Base-by-base conservation (phyloP, 2,329 filamentous ascomycete species). In the Cladosporium sphaerospermum region DNA sequence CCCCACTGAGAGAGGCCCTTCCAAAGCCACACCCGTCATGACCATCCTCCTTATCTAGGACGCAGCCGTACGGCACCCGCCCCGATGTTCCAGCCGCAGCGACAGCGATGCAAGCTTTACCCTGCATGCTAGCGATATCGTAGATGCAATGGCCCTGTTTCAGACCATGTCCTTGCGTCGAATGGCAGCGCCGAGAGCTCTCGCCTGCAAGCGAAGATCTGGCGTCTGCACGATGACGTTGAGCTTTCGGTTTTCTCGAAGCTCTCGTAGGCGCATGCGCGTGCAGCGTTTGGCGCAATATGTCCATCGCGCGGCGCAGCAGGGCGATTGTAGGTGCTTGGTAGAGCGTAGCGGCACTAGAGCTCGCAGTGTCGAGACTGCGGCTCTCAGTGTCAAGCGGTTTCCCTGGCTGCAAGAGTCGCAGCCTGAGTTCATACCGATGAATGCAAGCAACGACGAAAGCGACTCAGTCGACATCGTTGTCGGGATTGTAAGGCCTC, bases 161-260 rank as follows among this genome's bases (percentile, higher is more conserved):
- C 48, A 37, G 19, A 31, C 36, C 40, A 28, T 31, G 23, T 41
- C 33, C 9, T 5, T 34, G 9, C 11, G 28, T 19, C 47, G 37
- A 50, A 50, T 50, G 19, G 37, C 37, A 34, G 31, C 31, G 47
- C 47, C n/a, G 8, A 39, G 31, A 50, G 37, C 47, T 41, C 14
- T 42, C 23, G 40, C 48, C 32, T 51, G 48, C 40, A 13, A 32
- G 36, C 36, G 40, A 14, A 39, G 34, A 39, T 42, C 37, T 36
- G n/a, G 19, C n/a, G 19, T 10, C 43, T 51, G 48, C 48, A 37
- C 32, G 48, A 41, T 51, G 48, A 51, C 48, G 48, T 51, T 31
- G 34, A 31, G 28, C 34, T 50, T 33, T 36, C 10, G 34, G 9
- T 36, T 36, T n/a, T 36, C 10, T 36, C 34, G n/a, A n/a, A 36